Percentiles rank a stretch among this genome's conserved stretches.
Evolutionary conservation across 1,284 basidiomycete species (phyloP).

Genomic region (Moesziomyces aphidis): DNA sequence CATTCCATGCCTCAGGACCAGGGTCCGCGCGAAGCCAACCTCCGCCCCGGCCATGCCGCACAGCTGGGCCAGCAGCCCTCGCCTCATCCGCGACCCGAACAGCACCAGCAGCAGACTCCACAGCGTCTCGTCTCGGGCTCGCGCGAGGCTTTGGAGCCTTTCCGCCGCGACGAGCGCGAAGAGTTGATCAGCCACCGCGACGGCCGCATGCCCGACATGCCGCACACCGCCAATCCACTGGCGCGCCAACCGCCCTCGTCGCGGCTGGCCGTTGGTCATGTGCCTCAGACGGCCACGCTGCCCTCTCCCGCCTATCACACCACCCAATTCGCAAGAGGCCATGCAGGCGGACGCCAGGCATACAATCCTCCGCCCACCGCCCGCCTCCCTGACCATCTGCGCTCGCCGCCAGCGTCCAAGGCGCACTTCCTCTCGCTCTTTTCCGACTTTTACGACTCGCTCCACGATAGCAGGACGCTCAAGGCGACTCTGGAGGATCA

Average conservation of each 20-base stretch:
- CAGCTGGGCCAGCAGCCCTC: conserved; percentile 13
- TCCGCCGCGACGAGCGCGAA: conserved; percentile 37
- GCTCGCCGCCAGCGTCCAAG: conserved; percentile 57
- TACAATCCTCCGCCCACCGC: conserved; percentile 32
- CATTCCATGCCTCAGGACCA: conserved; percentile 34
- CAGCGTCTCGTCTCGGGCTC: conserved; percentile 36
- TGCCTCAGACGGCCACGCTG: conserved; percentile 59
- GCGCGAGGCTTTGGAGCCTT: conserved; percentile 17
- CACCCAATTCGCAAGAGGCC: conserved; percentile 47
- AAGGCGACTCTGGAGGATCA: conserved; percentile 66
- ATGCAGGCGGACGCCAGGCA: conserved; percentile 22
- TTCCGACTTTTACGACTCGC: conserved; percentile 64
- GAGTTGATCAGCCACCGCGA: conserved; percentile 32
- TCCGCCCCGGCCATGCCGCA: conserved; percentile 18
- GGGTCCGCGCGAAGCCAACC: conserved; percentile 13
- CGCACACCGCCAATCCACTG: conserved; percentile 41
- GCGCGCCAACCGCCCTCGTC: conserved; percentile 32
- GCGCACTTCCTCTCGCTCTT: conserved; percentile 64
- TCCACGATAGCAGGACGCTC: conserved; percentile 64
- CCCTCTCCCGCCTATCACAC: conserved; percentile 65
- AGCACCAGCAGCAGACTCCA: background rate
- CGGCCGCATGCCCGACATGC: conserved; percentile 39
- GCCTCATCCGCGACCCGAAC: conserved; percentile 19
- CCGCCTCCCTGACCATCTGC: conserved; percentile 51
- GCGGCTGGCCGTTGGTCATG: conserved; percentile 37